phyloP scores from a whole-genome alignment of 352 stramenopile species.

The Globisporangium spiculum region DNA sequence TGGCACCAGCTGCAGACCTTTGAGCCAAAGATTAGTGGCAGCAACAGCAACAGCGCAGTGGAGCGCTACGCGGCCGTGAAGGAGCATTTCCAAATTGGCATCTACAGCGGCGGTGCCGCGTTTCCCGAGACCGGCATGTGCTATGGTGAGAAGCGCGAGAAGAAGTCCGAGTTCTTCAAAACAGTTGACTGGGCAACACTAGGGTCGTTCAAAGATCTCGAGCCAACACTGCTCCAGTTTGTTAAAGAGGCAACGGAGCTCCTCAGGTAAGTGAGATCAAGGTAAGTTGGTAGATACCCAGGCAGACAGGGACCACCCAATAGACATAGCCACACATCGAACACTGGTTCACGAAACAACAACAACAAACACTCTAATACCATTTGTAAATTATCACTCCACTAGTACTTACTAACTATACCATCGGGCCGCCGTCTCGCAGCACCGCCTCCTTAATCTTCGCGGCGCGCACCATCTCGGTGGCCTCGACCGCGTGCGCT shows the following conservation, averaged over 20 bases:
- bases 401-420: neutral
- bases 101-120: constrained; percentile 36
- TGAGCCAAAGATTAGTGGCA: constrained; percentile 5
- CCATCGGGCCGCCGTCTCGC: neutral
- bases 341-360: neutral
- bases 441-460: neutral
- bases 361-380: neutral
- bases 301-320: neutral
- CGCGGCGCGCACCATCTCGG: constrained; percentile 9
- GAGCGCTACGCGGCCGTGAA: constrained; percentile 30
- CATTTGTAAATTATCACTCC: neutral
- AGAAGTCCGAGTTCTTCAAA: constrained; percentile 23
- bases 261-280: constrained; percentile 5
- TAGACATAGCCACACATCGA: neutral
- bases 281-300: neutral
- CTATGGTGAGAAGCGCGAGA: constrained; percentile 34
- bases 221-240: constrained; percentile 33
- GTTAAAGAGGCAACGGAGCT: constrained; percentile 27
- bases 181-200: constrained; percentile 36
- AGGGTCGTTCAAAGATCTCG: constrained; percentile 22
- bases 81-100: constrained; percentile 35
- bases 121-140: constrained; percentile 40
- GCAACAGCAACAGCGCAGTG: constrained; percentile 1
- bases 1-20: constrained; percentile 44
- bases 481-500: constrained; percentile 27